phyloP scores from a whole-genome alignment of 139 green algal species.

The Chlorella sp. region DNA sequence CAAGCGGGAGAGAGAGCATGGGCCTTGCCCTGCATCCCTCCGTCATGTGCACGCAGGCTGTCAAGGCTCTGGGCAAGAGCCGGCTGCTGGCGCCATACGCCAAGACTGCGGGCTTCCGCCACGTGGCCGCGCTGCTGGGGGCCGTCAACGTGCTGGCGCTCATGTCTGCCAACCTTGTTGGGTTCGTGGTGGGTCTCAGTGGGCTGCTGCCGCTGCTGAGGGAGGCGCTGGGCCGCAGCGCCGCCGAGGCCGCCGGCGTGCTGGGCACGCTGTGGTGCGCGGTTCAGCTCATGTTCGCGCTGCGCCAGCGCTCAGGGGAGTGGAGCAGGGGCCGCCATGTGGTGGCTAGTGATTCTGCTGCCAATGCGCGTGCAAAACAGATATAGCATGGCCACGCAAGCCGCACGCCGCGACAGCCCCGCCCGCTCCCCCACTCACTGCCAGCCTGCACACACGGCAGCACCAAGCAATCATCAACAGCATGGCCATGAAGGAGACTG shows the following conservation, averaged over 20 bases:
- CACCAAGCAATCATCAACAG: too few species aligned
- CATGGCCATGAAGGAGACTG: too few species aligned
- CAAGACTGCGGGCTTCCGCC: slow-evolving; percentile 28
- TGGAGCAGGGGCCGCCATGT: not conserved
- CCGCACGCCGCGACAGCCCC: too few species aligned
- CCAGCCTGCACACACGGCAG: too few species aligned
- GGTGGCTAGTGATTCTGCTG: not conserved
- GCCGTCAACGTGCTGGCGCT: slow-evolving; percentile 64
- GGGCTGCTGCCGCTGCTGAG: slow-evolving; percentile 34
- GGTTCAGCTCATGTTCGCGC: slow-evolving; percentile 68
- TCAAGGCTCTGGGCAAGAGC: slow-evolving; percentile 7
- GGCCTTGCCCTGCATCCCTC: too few species aligned
- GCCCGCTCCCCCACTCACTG: too few species aligned
- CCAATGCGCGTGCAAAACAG: not conserved
- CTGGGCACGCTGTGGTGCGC: slow-evolving; percentile 61
- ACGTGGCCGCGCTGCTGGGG: slow-evolving; percentile 32
- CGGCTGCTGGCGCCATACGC: not conserved
- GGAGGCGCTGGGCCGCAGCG: slow-evolving; percentile 37
- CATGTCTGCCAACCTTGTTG: slow-evolving; percentile 78
- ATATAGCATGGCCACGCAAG: not conserved
- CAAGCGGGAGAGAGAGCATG: too few species aligned
- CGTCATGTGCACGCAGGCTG: slow-evolving; percentile 6
- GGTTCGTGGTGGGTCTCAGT: slow-evolving; percentile 64
- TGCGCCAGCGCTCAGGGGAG: slow-evolving; percentile 16
- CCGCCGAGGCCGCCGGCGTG: slow-evolving; percentile 29